These are phyloP conservation scores for Herpetomonas samuelpessoai DNA, from an alignment of 208 protist species.

Conservation along the genomic window DNA sequence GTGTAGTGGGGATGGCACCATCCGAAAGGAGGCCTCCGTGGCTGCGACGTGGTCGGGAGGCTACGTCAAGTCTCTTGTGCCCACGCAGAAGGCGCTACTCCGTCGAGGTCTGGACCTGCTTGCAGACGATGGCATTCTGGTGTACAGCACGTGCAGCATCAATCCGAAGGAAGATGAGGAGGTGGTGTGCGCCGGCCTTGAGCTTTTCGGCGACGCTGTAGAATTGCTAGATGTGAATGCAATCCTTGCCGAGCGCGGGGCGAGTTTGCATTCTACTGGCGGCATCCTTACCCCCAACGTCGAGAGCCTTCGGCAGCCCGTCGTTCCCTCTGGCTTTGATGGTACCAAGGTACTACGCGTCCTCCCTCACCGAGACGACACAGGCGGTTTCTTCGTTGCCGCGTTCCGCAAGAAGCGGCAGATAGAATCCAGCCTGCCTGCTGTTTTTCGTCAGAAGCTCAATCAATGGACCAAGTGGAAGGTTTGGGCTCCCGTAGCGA, in stretches of 20 bases:
- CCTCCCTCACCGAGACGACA: conserved; percentile 86
- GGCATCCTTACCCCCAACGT: conserved; percentile 55
- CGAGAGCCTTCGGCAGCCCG: conserved; percentile 34
- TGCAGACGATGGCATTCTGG: conserved; percentile 76
- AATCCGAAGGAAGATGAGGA: conserved; percentile 97
- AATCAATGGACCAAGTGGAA: conserved; percentile 90
- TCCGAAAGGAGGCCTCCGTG: conserved; percentile 89
- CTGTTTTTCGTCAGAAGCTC: conserved; percentile 51
- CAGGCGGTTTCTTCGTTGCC: conserved; percentile 90
- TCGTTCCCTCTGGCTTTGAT: conserved; percentile 55
- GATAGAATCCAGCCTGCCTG: conserved; percentile 27
- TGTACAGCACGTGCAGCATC: conserved; percentile 97
- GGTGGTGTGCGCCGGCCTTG: conserved; percentile 86
- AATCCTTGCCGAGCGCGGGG: conserved; percentile 43
- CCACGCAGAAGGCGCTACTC: conserved; percentile 87
- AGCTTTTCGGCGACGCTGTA: conserved; percentile 71
- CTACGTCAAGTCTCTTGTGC: conserved; percentile 85
- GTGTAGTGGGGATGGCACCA: conserved; percentile 95
- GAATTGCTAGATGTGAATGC: conserved; percentile 86
- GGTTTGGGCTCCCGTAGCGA: conserved; percentile 67
- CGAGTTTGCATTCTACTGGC: conserved; percentile 49
- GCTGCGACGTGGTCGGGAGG: conserved; percentile 81
- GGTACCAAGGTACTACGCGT: conserved; percentile 78
- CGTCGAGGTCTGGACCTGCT: conserved; percentile 85
- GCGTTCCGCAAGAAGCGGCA: conserved; percentile 76